Evolutionary conservation across 2,329 filamentous ascomycete genomes (phyloP).

Genomic region (Aspergillus pseudonomiae): DNA sequence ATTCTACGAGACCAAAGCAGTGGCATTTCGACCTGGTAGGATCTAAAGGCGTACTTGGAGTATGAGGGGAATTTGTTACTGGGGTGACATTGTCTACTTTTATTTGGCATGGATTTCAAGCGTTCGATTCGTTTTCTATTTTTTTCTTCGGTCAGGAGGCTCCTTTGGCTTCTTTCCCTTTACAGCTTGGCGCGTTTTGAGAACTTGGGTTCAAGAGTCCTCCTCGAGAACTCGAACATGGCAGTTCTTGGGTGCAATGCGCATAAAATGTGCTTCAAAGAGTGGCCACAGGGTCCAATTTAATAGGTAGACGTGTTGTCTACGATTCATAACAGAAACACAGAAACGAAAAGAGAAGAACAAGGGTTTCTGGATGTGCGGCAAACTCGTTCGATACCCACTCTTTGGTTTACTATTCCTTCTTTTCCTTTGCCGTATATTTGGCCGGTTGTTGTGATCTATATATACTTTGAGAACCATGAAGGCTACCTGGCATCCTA

Average conservation of each 20-base stretch:
- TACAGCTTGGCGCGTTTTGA: slow-evolving; percentile 16
- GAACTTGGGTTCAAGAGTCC: not conserved
- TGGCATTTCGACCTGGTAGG: slow-evolving; percentile 20
- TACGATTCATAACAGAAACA: slow-evolving; percentile 8
- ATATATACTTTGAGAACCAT: not conserved
- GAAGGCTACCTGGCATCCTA: not conserved
- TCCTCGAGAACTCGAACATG: not conserved
- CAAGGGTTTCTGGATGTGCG: slow-evolving; percentile 19
- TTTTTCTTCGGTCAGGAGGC: slow-evolving; percentile 12
- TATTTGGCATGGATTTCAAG: slow-evolving; percentile 32
- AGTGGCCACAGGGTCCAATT: not conserved
- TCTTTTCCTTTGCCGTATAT: not conserved
- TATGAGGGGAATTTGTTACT: slow-evolving; percentile 23
- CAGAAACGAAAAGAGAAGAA: slow-evolving; percentile 15
- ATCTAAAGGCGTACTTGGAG: slow-evolving; percentile 34
- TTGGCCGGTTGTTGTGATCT: not conserved
- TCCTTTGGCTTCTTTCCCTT: slow-evolving; percentile 13
- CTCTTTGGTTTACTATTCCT: slow-evolving; percentile 22
- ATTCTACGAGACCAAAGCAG: slow-evolving; percentile 8
- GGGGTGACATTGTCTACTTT: slow-evolving; percentile 24
- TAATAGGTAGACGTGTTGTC: not conserved
- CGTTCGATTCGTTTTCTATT: slow-evolving; percentile 24
- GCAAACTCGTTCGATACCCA: slow-evolving; percentile 35
- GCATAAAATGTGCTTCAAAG: not conserved
- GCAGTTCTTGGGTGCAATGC: not conserved